Percentiles rank a stretch among this genome's conserved stretches.
Conservation (phyloP, 1,284 basidiomycete species). For the Microbotryum lychnidis-dioicae region DNA sequence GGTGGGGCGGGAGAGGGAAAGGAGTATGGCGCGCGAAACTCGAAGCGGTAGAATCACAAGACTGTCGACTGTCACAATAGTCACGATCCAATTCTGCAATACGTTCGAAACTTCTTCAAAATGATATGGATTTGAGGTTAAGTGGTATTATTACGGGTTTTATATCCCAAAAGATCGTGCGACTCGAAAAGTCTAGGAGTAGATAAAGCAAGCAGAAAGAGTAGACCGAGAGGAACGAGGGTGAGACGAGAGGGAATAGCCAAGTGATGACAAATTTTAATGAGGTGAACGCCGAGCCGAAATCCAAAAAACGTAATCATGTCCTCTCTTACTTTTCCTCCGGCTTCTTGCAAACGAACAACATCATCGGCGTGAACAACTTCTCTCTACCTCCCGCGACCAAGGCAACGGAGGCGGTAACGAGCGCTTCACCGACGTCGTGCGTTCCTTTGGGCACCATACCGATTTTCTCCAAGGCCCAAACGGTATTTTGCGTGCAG, state of each 20-base stretch:
- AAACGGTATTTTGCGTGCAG: conserved; percentile 73
- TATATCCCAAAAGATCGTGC: background rate
- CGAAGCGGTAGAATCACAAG: too few species aligned
- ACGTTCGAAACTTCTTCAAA: too few species aligned
- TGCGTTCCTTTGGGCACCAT: conserved; percentile 87
- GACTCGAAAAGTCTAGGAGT: background rate
- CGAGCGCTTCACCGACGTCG: conserved; percentile 82
- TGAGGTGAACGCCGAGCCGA: too few species aligned
- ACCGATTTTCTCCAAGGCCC: conserved; percentile 67
- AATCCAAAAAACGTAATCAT: too few species aligned
- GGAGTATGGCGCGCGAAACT: too few species aligned
- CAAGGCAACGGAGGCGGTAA: conserved; percentile 51
- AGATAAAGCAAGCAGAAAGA: background rate
- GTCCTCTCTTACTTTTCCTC: background rate
- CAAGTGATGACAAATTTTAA: background rate
- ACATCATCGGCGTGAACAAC: conserved; percentile 23
- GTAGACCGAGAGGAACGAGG: background rate
- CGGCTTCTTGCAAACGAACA: conserved; percentile 17
- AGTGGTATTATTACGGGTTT: background rate
- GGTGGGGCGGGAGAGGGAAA: too few species aligned
- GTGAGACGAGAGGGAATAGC: background rate
- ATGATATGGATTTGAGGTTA: too few species aligned
- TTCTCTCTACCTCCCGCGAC: conserved; percentile 12
- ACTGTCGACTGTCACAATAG: too few species aligned
- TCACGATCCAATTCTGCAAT: too few species aligned